Base-by-base conservation (phyloP, 352 stramenopile genomes). In the Pseudoperonospora humuli region DNA sequence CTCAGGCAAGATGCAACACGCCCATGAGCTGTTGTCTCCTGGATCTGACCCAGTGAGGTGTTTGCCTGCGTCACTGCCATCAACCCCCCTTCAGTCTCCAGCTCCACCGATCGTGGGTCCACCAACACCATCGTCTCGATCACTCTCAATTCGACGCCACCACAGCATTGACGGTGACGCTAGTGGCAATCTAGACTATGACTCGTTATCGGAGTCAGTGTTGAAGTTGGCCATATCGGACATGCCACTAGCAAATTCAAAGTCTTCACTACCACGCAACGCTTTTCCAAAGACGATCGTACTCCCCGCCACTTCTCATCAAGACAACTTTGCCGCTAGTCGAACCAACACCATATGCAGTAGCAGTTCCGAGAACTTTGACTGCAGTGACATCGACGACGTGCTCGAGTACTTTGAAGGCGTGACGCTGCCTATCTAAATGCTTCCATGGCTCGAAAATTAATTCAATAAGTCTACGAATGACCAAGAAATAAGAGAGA, bases 341-440 rank as follows among this genome's bases (percentile, higher is more conserved):
- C 32, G 21, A 35, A 21, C 45, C 19, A 52, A 61, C 9, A 46
- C 47, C 37, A 45, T 54, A 15, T 57, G 42, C 27, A 65, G 43
- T 35, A 64, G 45, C 39, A 68, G 40, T 26, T 61, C 49, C 5
- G 57, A 75, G 17, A 54, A 56, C 27, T 54, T 71, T 2, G 57
- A 72, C 36, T 68, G 36, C 24, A 47, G 41, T 38, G 67, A 80
- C 31, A 83, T 87, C 28, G 75, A 85, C 62, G 71, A 82, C 31
- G 70, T 88, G 62, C 61, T 84, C 33, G 76, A 86, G 47, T 88
- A 82, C 57, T 86, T 86, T 57, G 68, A 86, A 50, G 61, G 59
- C 39, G 61, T 88, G 13, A 74, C 61, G 1, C 42, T 87, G 24
- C 68, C 70, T n/a, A 67, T 85, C 29, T 83, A 64, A 67, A 14